Evolutionary conservation across 1,139 yeast genomes (phyloP), one percentile per base, ranked within the genome.

Genomic region (Scheffersomyces quercinus): DNA sequence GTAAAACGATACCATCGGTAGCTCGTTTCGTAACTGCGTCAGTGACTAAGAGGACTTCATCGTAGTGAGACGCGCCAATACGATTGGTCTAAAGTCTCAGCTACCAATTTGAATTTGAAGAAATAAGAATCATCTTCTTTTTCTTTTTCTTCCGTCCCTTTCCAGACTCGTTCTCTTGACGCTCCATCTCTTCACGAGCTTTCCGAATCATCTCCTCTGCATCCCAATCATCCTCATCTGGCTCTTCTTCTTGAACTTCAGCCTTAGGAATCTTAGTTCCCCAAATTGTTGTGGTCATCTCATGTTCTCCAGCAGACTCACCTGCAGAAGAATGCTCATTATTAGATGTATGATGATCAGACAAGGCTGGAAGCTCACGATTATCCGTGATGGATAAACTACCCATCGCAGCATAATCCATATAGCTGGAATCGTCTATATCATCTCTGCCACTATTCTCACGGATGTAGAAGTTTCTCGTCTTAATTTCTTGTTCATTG

Each of bases 401-500:
- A 2, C 72, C 73, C 32, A 68, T 51, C 35, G 51, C 52, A 1
- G 58, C 64, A 37, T 47, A 30, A 16, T 47, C 52, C 16, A 49
- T 50, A 40, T 46, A 46, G 20, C 53, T 56, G 35, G 47, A 43
- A 34, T 52, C 46, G 36, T 51, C 37, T 4, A 39, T 38, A 14
- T 29, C 38, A 7, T 41, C 28, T 5, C 28, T 30, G 20, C 48
- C 49, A 35, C 69, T 75, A 55, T 83, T 83, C 53, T 83, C 89
- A 20, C 75, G 60, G 43, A 76, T 76, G 54, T 73, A 84, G 52
- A 84, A 85, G 44, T 79, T 74, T 37, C 77, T 64, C 0, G 81
- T 79, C 46, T 75, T 75, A 35, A 68, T 59, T 53, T 89, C 96
- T 47, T 84, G 82, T 46, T 79, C 78, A 39, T 70, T 72, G 49